Evolutionary conservation across 805 yeast genomes (phyloP).

Genomic region (Kuraishia hungarica): DNA sequence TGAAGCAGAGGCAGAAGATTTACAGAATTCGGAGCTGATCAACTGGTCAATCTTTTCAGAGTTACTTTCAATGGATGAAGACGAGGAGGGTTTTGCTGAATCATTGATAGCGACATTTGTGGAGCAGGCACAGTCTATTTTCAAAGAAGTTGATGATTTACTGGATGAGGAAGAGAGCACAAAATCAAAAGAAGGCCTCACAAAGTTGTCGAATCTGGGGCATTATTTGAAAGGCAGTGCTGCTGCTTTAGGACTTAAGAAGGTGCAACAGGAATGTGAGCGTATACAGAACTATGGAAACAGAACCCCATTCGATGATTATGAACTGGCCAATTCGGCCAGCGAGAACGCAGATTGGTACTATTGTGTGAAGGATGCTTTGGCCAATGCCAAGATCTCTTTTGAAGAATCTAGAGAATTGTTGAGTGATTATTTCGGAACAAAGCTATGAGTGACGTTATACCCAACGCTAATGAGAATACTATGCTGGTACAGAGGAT

Average conservation of each 20-base stretch:
- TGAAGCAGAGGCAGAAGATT: conserved; percentile 2
- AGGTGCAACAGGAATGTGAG: conserved; percentile 84
- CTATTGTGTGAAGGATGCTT: conserved; percentile 42
- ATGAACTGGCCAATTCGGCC: conserved; percentile 20
- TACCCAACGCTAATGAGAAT: neutral
- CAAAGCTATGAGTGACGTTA: conserved; percentile 14
- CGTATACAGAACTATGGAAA: conserved; percentile 87
- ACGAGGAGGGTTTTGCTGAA: conserved; percentile 83
- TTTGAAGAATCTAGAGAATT: conserved; percentile 42
- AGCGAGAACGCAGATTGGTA: conserved; percentile 23
- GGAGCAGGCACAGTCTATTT: conserved; percentile 82
- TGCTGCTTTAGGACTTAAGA: conserved; percentile 81
- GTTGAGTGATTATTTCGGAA: conserved; percentile 42
- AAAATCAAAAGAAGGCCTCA: conserved; percentile 34
- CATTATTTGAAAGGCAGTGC: conserved; percentile 95
- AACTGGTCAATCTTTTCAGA: conserved; percentile 88
- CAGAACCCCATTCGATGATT: conserved; percentile 21
- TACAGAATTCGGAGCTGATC: conserved; percentile 52
- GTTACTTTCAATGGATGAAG: conserved; percentile 91
- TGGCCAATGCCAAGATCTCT: conserved; percentile 39
- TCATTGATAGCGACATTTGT: conserved; percentile 75
- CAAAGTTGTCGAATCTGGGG: conserved; percentile 65
- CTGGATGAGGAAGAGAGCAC: conserved; percentile 22
- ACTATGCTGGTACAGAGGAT: neutral
- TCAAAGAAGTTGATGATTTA: conserved; percentile 58